Conservation (phyloP, 1,284 basidiomycete species). For the Ganoderma resinaceum region DNA sequence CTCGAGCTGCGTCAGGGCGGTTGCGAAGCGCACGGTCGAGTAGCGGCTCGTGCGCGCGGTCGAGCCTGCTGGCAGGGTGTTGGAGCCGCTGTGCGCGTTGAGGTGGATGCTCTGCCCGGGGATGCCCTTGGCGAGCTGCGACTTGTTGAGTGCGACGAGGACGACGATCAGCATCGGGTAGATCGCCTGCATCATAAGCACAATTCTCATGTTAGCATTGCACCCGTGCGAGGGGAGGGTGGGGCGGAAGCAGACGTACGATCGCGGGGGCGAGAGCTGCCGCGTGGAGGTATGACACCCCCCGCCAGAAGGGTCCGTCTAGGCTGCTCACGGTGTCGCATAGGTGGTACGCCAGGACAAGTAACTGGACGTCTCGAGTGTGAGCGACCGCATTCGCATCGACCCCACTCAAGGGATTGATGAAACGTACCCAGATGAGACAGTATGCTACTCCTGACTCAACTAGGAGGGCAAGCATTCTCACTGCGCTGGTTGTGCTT, state of each 20-base stretch:
- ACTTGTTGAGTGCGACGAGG: conserved; percentile 6
- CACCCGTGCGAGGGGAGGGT: neutral
- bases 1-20: neutral
- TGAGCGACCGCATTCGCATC: neutral
- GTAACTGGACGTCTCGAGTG: neutral
- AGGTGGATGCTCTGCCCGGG: neutral
- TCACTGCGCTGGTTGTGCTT: neutral
- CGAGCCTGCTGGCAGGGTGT: neutral
- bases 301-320: neutral
- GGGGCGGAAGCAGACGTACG: neutral
- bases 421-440: conserved; percentile 9
- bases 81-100: neutral
- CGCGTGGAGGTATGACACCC: neutral
- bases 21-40: conserved; percentile 3
- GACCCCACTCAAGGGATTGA: neutral
- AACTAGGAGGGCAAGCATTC: conserved; percentile 8
- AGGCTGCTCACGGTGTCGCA: neutral
- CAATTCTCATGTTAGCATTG: neutral
- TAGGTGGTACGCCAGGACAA: neutral
- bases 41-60: neutral
- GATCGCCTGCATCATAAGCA: neutral
- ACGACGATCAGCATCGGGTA: conserved; percentile 11
- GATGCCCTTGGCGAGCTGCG: conserved; percentile 4
- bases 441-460: conserved; percentile 13
- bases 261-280: neutral